phyloP scores from a whole-genome alignment of 208 protist species.

The Leptomonas seymouri region DNA sequence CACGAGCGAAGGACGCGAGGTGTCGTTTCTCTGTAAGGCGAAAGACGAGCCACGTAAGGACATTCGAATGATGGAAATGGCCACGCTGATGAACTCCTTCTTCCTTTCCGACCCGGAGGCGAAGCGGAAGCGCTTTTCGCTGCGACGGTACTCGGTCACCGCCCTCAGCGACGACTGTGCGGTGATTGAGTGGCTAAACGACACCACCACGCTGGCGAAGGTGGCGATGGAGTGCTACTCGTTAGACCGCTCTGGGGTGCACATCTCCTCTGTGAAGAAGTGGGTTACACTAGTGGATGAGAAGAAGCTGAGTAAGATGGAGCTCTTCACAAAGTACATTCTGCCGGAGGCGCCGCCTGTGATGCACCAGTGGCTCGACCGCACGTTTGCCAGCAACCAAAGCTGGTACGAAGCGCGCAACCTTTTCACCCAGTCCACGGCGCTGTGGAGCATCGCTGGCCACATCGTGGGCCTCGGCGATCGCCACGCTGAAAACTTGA shows the following conservation, averaged over 20 bases:
- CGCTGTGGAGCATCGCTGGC: slow-evolving; percentile 97
- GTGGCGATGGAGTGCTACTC: slow-evolving; percentile 85
- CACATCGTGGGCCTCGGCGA: slow-evolving; percentile 96
- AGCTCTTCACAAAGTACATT: slow-evolving; percentile 82
- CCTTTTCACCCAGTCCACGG: slow-evolving; percentile 86
- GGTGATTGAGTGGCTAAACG: slow-evolving; percentile 96
- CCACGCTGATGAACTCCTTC: slow-evolving; percentile 93
- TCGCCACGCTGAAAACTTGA: slow-evolving; percentile 96
- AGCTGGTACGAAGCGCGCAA: slow-evolving; percentile 91
- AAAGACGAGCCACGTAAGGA: slow-evolving; percentile 96
- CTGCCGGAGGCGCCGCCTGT: slow-evolving; percentile 82
- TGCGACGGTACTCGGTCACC: slow-evolving; percentile 88
- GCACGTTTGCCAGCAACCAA: slow-evolving; percentile 84
- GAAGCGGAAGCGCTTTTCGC: slow-evolving; percentile 77
- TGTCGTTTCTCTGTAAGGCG: slow-evolving; percentile 93
- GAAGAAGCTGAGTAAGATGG: slow-evolving; percentile 59
- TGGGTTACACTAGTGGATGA: slow-evolving; percentile 73
- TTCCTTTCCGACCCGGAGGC: slow-evolving; percentile 85
- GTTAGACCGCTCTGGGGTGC: slow-evolving; percentile 65
- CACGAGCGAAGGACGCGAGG: slow-evolving; percentile 64
- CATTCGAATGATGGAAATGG: slow-evolving; percentile 97
- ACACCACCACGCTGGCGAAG: slow-evolving; percentile 78
- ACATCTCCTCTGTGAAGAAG: slow-evolving; percentile 60
- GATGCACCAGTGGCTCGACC: slow-evolving; percentile 94
- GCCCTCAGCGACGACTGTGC: slow-evolving; percentile 92